phyloP scores from a whole-genome alignment of 192 early-diverging fungal species.

The Thamnidium elegans region DNA sequence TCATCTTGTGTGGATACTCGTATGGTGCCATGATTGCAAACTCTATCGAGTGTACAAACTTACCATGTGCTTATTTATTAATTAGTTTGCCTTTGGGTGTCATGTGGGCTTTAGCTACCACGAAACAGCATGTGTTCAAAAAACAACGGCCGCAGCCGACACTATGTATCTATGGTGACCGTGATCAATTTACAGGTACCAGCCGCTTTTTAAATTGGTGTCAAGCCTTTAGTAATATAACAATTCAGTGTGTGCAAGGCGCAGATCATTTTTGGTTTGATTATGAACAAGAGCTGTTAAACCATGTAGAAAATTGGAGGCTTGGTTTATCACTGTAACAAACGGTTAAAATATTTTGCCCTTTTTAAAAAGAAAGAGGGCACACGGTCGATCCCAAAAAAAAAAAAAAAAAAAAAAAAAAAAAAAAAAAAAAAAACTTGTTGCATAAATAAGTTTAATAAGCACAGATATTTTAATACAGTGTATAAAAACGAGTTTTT shows the following conservation, averaged over 20 bases:
- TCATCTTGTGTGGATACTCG: slow-evolving; percentile 25
- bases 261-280: slow-evolving; percentile 29
- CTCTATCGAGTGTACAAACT: slow-evolving; percentile 1
- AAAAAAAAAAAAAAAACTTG: no score
- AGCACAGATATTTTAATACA: no score
- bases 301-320: background rate
- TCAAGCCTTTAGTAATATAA: background rate
- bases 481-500: no score
- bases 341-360: no score
- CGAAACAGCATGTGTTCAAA: slow-evolving; percentile 13
- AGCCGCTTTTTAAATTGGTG: slow-evolving; percentile 17
- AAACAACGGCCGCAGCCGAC: background rate
- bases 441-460: no score
- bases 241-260: background rate
- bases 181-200: slow-evolving; percentile 24
- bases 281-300: slow-evolving; percentile 9
- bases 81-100: slow-evolving; percentile 26
- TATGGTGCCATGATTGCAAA: slow-evolving; percentile 27
- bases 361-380: no score
- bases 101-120: slow-evolving; percentile 19
- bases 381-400: no score
- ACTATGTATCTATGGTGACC: slow-evolving; percentile 20
- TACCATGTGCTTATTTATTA: slow-evolving; percentile 20
- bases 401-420: no score
- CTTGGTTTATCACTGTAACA: no score